Conservation (phyloP, 2,329 filamentous ascomycete species). For the Phialophora macrospora region DNA sequence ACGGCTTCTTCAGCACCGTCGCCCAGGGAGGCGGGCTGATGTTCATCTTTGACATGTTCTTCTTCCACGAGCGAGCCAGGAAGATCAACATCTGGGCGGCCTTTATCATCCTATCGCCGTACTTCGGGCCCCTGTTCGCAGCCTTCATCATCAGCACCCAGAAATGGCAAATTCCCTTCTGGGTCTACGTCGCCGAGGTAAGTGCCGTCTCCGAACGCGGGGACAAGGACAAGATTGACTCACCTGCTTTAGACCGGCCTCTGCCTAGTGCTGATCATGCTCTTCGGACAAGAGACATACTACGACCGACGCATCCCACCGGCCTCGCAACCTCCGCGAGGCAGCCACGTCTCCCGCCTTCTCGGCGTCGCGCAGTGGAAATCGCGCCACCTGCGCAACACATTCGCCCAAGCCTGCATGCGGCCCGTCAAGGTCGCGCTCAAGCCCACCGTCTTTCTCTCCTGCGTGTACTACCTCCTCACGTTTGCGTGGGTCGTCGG, state of each 20-base stretch:
- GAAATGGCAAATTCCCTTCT: constrained; percentile 47
- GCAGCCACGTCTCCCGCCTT: constrained; percentile 41
- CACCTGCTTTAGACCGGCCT: constrained; percentile 37
- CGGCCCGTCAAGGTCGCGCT: constrained; percentile 46
- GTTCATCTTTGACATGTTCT: constrained; percentile 52
- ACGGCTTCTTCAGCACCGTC: constrained; percentile 53
- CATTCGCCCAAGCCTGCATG: constrained; percentile 45
- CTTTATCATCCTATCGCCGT: constrained; percentile 44
- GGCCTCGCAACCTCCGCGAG: constrained; percentile 36
- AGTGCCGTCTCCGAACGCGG: not conserved
- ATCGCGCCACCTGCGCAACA: constrained; percentile 42
- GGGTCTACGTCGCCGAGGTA: constrained; percentile 44
- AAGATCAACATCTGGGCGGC: constrained; percentile 50
- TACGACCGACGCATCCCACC: constrained; percentile 44
- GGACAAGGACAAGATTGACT: not conserved
- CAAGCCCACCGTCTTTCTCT: constrained; percentile 48
- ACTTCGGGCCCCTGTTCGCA: constrained; percentile 40
- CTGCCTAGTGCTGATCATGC: constrained; percentile 43
- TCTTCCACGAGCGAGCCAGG: constrained; percentile 48
- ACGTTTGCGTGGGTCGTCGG: constrained; percentile 53
- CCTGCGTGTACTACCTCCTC: constrained; percentile 48
- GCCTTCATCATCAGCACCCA: constrained; percentile 48
- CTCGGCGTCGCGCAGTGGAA: constrained; percentile 40
- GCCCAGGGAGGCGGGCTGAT: constrained; percentile 51
- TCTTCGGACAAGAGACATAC: constrained; percentile 48